phyloP scores from a whole-genome alignment of 2,329 filamentous ascomycete genomes.

The Ophiostoma montium region DNA sequence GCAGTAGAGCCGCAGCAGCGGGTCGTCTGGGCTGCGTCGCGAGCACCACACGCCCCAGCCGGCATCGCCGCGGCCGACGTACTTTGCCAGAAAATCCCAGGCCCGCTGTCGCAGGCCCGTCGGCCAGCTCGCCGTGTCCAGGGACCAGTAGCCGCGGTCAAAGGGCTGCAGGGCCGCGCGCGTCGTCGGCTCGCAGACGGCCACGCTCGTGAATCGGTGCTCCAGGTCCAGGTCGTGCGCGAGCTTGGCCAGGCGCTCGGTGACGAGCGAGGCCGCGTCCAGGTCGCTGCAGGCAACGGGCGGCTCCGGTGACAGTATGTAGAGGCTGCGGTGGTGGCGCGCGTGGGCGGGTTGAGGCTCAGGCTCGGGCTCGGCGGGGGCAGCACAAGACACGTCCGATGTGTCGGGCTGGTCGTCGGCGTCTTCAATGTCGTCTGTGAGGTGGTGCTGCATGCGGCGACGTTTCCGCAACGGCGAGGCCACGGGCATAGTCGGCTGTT shows the following conservation, averaged over 20 bases:
- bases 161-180: constrained; percentile 37
- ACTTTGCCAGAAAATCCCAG: constrained; percentile 49
- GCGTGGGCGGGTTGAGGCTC: background rate
- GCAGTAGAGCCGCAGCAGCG: constrained; percentile 53
- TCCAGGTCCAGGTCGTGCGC: constrained; percentile 35
- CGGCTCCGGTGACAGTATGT: constrained; percentile 42
- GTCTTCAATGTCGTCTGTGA: background rate
- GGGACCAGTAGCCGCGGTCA: constrained; percentile 67
- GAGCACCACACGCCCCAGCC: constrained; percentile 55
- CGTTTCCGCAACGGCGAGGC: background rate
- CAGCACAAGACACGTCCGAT: background rate
- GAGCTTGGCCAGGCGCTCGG: constrained; percentile 38
- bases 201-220: constrained; percentile 36
- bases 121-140: constrained; percentile 45
- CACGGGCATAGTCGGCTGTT: too few species aligned
- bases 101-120: constrained; percentile 31
- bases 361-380: background rate
- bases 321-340: constrained; percentile 18
- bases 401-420: background rate
- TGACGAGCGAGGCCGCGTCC: constrained; percentile 36
- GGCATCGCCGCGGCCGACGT: constrained; percentile 41
- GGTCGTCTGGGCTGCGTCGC: constrained; percentile 26
- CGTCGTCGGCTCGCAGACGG: constrained; percentile 10
- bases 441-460: background rate
- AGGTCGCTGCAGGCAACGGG: constrained; percentile 30